phyloP scores from a whole-genome alignment of 306 rosid genomes.

The Senna tora region DNA sequence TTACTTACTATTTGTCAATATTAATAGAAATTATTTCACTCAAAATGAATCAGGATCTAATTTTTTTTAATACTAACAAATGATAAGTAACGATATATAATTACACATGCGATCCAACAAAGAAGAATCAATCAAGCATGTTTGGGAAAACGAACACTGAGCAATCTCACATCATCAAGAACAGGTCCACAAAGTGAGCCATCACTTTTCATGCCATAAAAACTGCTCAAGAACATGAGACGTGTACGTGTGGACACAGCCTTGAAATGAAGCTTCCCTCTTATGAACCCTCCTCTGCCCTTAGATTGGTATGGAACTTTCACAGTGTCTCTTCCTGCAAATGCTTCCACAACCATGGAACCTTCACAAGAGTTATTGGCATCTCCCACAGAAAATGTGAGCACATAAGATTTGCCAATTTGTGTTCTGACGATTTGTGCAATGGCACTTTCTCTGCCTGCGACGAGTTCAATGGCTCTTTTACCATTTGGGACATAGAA shows the following conservation, averaged over 20 bases:
- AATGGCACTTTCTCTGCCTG: constrained; percentile 78
- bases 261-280: constrained; percentile 54
- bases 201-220: constrained; percentile 66
- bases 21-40: too few species aligned
- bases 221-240: constrained; percentile 63
- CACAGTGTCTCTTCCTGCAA: constrained; percentile 52
- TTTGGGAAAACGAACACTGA: constrained; percentile 52
- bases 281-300: constrained; percentile 67
- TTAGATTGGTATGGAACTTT: constrained; percentile 59
- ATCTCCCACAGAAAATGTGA: constrained; percentile 78
- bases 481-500: constrained; percentile 64
- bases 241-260: constrained; percentile 58
- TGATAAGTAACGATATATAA: too few species aligned
- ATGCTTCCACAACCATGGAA: constrained; percentile 63
- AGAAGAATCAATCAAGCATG: constrained; percentile 23
- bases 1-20: too few species aligned
- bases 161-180: constrained; percentile 71
- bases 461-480: constrained; percentile 78
- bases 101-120: constrained; percentile 3
- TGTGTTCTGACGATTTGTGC: constrained; percentile 62
- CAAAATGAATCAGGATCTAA: too few species aligned
- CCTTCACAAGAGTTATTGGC: constrained; percentile 72
- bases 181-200: constrained; percentile 85
- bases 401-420: constrained; percentile 52
- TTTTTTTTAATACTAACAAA: too few species aligned